phyloP scores from a whole-genome alignment of 1,139 yeast species.

The Fermentozyma sake region DNA sequence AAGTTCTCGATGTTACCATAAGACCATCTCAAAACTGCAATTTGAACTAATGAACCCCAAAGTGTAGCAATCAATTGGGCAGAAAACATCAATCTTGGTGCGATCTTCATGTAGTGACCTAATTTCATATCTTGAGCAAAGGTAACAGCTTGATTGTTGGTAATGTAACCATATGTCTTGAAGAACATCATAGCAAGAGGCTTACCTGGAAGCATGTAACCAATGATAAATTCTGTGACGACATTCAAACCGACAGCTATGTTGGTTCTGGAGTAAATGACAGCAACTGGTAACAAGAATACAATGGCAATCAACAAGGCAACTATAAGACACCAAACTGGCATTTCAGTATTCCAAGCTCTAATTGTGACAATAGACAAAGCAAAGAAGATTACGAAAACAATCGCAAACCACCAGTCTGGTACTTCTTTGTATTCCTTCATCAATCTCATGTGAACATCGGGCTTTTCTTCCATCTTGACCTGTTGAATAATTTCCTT shows the following conservation, averaged over 20 bases:
- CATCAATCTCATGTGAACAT: conserved; percentile 64
- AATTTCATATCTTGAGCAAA: conserved; percentile 52
- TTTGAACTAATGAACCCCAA: conserved; percentile 43
- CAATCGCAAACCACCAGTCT: conserved; percentile 58
- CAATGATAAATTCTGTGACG: conserved; percentile 41
- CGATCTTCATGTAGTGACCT: conserved; percentile 51
- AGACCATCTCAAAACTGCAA: conserved; percentile 44
- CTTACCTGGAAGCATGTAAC: conserved; percentile 46
- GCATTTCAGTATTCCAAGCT: conserved; percentile 43
- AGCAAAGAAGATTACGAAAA: conserved; percentile 37
- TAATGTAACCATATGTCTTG: conserved; percentile 46
- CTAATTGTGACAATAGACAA: conserved; percentile 35
- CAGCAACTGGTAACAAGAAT: conserved; percentile 41
- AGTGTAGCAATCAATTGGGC: conserved; percentile 45
- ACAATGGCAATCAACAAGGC: conserved; percentile 38
- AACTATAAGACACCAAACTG: conserved; percentile 34
- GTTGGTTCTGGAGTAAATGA: conserved; percentile 39
- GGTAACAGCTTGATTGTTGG: conserved; percentile 52
- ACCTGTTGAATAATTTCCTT: conserved; percentile 45
- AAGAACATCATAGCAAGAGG: conserved; percentile 47
- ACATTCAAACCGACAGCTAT: conserved; percentile 45
- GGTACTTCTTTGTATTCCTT: conserved; percentile 56
- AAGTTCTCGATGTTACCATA: conserved; percentile 40
- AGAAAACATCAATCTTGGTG: conserved; percentile 42
- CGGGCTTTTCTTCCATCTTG: conserved; percentile 43